Evolutionary conservation across 2,329 filamentous ascomycete genomes (phyloP), one percentile per base, ranked within the genome.

Genomic region (Nigrospora oryzae): DNA sequence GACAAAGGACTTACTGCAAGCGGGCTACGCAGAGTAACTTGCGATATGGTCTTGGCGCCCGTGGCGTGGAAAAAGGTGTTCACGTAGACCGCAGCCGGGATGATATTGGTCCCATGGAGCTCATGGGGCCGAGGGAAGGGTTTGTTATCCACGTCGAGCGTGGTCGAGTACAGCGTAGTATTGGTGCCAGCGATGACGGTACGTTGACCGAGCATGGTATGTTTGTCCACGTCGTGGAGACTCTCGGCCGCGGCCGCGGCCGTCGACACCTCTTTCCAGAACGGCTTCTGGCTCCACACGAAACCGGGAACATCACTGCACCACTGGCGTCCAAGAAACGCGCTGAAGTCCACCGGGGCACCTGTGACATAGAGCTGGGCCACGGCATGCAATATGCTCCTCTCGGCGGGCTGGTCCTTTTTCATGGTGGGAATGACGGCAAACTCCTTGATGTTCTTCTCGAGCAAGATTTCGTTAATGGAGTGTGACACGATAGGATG

Each of bases 401-500:
- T 11, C 60, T 53, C 4, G 66, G 56, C 23, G 56, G 54, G 12
- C 49, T 53, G 49, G 37, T 60, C 50, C 2, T 61, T 57, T 11
- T 47, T 39, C 49, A 69, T 53, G 3, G 63, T 63, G 3, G 62
- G 54, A 14, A 64, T 48, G 8, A 61, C 53, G 1, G 49, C 48
- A n/a, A 47, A 54, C 7, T 64, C 45, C 1, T 55, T 58, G 6
- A 42, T 43, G 30, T 62, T 54, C 12, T 33, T 12, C 8, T 34
- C 16, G 6, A 60, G 47, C 2, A 70, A 34, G 0, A 62, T 69
- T 39, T 70, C 66, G 5, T 56, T 59, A 33, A 71, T 58, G 0
- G 66, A 70, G 41, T 71, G 64, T 3, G 58, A 53, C 10, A 71
- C 56, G 36, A 71, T 61, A 0, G 67, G 65, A 42, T 71, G 68